These are phyloP conservation scores for Apophysomyces variabilis DNA, from an alignment of 371 early-diverging fungal species.

Conservation along the genomic window DNA sequence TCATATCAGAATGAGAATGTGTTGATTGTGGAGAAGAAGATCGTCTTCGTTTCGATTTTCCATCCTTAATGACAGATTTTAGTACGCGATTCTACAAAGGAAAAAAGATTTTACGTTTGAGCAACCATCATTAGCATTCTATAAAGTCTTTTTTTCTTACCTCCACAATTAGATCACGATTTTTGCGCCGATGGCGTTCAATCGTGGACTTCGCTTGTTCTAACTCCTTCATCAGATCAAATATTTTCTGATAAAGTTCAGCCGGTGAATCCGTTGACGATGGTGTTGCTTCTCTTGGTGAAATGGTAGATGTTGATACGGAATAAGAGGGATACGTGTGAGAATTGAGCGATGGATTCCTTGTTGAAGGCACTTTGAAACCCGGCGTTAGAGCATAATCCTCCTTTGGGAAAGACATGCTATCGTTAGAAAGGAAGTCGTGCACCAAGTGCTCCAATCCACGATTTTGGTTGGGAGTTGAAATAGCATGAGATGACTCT, in stretches of 20 bases:
- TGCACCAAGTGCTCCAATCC: neutral
- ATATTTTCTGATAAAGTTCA: neutral
- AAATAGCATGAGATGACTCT: neutral
- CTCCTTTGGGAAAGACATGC: neutral
- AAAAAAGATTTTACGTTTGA: neutral
- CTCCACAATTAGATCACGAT: neutral
- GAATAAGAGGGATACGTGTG: neutral
- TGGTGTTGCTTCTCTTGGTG: too few relatives aligned
- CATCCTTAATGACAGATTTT: neutral
- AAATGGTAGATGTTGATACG: too few relatives aligned
- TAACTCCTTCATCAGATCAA: neutral
- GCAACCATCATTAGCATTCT: neutral
- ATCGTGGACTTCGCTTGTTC: neutral
- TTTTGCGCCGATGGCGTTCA: constrained; percentile 1
- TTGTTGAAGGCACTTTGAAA: neutral
- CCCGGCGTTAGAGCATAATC: neutral
- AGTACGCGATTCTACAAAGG: neutral
- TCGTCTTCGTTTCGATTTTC: neutral
- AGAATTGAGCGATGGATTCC: neutral
- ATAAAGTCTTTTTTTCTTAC: neutral
- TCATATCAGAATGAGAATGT: neutral
- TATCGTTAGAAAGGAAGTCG: neutral
- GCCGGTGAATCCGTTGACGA: neutral
- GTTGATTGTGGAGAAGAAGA: neutral
- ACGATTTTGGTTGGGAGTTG: neutral